Evolutionary conservation across 768 basidiomycete species (phyloP).

Genomic region (Imleria badia): DNA sequence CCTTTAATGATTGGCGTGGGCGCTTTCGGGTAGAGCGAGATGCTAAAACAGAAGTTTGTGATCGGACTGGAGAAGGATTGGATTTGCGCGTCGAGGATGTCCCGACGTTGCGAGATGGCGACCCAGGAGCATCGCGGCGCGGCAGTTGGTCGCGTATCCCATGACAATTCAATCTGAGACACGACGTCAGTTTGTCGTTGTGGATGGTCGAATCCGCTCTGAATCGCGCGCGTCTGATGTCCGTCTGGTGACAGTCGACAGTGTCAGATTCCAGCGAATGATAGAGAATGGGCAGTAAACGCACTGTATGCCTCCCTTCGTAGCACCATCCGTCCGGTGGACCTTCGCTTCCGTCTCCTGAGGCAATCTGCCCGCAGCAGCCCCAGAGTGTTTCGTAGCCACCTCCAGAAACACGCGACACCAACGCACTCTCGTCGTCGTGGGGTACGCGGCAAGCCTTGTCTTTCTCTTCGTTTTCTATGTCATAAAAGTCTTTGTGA

Average conservation of each 20-base stretch:
- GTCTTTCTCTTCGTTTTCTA: conserved; percentile 64
- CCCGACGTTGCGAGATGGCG: conserved; percentile 4
- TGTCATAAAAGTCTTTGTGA: conserved; percentile 65
- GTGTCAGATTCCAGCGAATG: background rate
- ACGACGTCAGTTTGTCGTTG: conserved; percentile 69
- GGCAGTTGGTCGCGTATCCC: conserved; percentile 33
- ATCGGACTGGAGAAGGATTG: conserved; percentile 25
- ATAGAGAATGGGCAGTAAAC: background rate
- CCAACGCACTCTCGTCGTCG: conserved; percentile 78
- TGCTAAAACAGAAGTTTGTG: conserved; percentile 9
- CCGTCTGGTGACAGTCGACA: conserved; percentile 45
- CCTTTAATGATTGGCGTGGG: conserved; percentile 23
- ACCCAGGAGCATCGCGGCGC: background rate
- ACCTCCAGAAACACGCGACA: conserved; percentile 52
- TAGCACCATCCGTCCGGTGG: conserved; percentile 89
- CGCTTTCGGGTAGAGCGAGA: conserved; percentile 24
- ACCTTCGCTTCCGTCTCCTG: conserved; percentile 78
- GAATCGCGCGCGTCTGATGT: conserved; percentile 74
- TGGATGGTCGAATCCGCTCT: conserved; percentile 66
- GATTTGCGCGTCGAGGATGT: conserved; percentile 22
- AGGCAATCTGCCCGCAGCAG: conserved; percentile 70
- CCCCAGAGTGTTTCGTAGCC: conserved; percentile 61
- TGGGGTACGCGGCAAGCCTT: conserved; percentile 68
- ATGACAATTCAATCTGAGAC: conserved; percentile 55
- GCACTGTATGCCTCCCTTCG: conserved; percentile 73